Evolutionary conservation across 345 rosid genomes (phyloP).

Genomic region (Arabidopsis suecica): DNA sequence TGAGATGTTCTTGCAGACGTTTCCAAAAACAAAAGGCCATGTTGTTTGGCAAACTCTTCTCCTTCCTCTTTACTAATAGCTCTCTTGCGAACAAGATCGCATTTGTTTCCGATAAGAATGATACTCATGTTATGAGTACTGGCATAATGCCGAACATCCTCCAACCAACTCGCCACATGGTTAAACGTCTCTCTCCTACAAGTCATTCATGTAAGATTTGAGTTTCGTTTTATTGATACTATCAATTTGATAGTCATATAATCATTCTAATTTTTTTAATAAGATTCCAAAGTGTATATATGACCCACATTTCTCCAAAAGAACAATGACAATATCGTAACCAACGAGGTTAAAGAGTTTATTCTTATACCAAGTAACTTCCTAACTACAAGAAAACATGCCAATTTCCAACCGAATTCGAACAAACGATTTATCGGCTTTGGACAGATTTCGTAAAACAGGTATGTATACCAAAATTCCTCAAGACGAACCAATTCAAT

Average conservation of each 20-base stretch:
- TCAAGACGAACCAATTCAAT: too few relatives aligned
- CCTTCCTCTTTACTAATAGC: slow-evolving; percentile 98
- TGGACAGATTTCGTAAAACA: not conserved
- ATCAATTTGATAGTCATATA: too few relatives aligned
- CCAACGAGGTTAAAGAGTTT: not conserved
- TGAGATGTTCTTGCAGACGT: slow-evolving; percentile 96
- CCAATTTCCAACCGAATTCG: too few relatives aligned
- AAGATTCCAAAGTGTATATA: too few relatives aligned
- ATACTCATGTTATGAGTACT: slow-evolving; percentile 82
- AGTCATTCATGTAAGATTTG: not conserved
- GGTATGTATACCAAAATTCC: not conserved
- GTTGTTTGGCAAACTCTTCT: slow-evolving; percentile 88
- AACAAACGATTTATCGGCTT: too few relatives aligned
- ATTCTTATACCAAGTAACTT: too few relatives aligned
- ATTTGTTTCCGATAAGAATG: slow-evolving; percentile 86
- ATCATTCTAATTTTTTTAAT: too few relatives aligned
- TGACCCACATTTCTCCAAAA: not conserved
- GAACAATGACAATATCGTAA: not conserved
- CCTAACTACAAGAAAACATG: too few relatives aligned
- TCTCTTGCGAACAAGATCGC: slow-evolving; percentile 81
- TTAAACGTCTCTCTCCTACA: slow-evolving; percentile 91
- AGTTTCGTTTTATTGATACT: not conserved
- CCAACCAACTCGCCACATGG: slow-evolving; percentile 94
- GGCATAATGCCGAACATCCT: slow-evolving; percentile 93
- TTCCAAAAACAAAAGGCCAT: slow-evolving; percentile 83